These are phyloP conservation scores for Coleophoma crateriformis DNA, from an alignment of 2,329 filamentous ascomycete genomes.

Conservation along the genomic window DNA sequence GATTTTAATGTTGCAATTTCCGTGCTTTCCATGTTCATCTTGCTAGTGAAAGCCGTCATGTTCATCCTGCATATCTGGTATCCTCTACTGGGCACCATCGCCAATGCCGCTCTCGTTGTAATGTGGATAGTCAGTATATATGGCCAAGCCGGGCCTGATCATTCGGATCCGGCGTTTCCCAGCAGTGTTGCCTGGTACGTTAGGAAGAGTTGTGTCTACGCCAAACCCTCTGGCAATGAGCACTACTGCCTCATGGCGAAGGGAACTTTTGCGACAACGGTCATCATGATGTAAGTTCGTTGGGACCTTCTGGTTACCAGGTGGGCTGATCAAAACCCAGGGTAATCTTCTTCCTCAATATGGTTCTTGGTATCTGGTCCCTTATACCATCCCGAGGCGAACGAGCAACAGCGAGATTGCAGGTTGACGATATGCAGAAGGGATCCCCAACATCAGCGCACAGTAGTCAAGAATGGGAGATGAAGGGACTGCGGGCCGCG, in stretches of 20 bases:
- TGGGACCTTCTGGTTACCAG: slow-evolving; percentile 1
- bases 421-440: slow-evolving; percentile 39
- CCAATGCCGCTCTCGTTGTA: slow-evolving; percentile 50
- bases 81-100: slow-evolving; percentile 55
- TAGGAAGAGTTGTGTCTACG: slow-evolving; percentile 60
- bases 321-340: slow-evolving; percentile 29
- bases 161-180: slow-evolving; percentile 57
- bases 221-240: slow-evolving; percentile 45
- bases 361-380: slow-evolving; percentile 53
- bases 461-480: slow-evolving; percentile 50
- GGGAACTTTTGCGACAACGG: slow-evolving; percentile 56
- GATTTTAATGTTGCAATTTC: slow-evolving; percentile 73
- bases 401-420: slow-evolving; percentile 45
- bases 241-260: slow-evolving; percentile 65
- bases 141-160: slow-evolving; percentile 69
- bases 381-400: slow-evolving; percentile 33
- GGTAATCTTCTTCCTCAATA: slow-evolving; percentile 52
- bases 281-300: slow-evolving; percentile 61
- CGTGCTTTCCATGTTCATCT: slow-evolving; percentile 69
- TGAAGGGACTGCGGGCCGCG: slow-evolving; percentile 41
- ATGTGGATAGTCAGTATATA: slow-evolving; percentile 63
- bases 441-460: slow-evolving; percentile 28
- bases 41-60: slow-evolving; percentile 63
- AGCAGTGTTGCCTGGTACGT: slow-evolving; percentile 71
- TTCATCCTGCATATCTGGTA: slow-evolving; percentile 68